Percentiles rank a stretch among this genome's conserved stretches.
These are phyloP conservation scores for Thelonectria olida DNA, from an alignment of 2,329 filamentous ascomycete genomes.

Conservation along the genomic window DNA sequence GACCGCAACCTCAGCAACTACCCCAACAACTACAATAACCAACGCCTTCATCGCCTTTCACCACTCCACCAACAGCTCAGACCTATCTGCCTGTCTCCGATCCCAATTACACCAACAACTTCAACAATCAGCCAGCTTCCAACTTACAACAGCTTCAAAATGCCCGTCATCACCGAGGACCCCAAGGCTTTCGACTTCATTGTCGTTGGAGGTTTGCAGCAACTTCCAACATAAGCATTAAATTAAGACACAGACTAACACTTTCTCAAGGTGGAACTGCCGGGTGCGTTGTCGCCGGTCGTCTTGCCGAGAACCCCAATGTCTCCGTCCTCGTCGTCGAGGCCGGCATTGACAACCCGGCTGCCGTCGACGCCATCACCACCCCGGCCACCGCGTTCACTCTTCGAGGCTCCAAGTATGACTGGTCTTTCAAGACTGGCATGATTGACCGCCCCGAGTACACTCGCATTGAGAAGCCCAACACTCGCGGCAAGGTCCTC, in stretches of 20 bases:
- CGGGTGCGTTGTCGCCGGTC: conserved; percentile 47
- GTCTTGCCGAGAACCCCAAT: conserved; percentile 47
- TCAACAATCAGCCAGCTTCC: conserved; percentile 9
- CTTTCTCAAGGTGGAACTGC: conserved; percentile 42
- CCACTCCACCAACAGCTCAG: not conserved
- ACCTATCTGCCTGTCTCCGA: not conserved
- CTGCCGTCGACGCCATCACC: conserved; percentile 59
- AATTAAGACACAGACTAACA: not conserved
- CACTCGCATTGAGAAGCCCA: conserved; percentile 69
- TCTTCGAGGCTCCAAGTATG: conserved; percentile 63
- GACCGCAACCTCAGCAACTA: not conserved
- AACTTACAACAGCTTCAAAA: conserved; percentile 13
- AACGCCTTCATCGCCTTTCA: not conserved
- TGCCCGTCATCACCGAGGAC: conserved; percentile 15
- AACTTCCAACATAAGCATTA: not conserved
- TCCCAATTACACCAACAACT: not conserved
- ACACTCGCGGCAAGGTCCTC: conserved; percentile 63
- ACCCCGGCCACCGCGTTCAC: conserved; percentile 63
- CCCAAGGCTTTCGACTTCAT: conserved; percentile 22
- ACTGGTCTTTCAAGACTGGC: conserved; percentile 70
- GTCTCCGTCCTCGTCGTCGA: conserved; percentile 58
- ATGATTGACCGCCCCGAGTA: conserved; percentile 68
- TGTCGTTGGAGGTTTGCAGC: conserved; percentile 17
- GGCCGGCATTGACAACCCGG: conserved; percentile 58
- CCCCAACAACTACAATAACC: not conserved